Conservation (phyloP, 2,329 filamentous ascomycete species). For the Ambrosiella beaveri region DNA sequence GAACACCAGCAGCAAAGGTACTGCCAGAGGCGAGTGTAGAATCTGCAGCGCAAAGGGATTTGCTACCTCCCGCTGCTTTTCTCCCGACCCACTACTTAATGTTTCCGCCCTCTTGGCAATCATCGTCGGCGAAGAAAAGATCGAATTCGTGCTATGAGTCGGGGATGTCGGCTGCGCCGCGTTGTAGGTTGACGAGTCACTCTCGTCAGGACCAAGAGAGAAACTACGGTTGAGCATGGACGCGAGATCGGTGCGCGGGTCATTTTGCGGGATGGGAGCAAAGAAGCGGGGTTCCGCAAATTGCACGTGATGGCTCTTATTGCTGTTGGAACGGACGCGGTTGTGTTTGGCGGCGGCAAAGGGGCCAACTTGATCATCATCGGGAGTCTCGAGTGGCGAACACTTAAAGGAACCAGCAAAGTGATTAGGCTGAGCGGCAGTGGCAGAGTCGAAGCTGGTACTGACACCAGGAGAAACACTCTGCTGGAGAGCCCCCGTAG, state of each 20-base stretch:
- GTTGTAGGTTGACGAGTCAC: background rate
- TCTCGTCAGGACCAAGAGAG: constrained; percentile 16
- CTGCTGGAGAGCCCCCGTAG: constrained; percentile 3
- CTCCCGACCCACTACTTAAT: background rate
- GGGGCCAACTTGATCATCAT: background rate
- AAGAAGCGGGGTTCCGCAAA: constrained; percentile 41
- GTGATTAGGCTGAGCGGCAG: background rate
- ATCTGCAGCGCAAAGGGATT: constrained; percentile 10
- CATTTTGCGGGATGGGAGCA: constrained; percentile 18
- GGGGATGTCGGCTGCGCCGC: constrained; percentile 2
- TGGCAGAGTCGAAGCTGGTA: background rate
- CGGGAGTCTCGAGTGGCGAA: background rate
- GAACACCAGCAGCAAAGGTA: constrained; percentile 3
- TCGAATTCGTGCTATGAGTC: constrained; percentile 2
- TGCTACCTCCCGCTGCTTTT: background rate
- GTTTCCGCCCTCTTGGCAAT: constrained; percentile 8
- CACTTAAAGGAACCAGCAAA: background rate
- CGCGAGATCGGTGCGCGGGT: constrained; percentile 22
- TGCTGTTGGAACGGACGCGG: background rate
- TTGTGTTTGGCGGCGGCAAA: background rate
- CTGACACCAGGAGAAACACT: background rate
- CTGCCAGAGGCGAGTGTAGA: constrained; percentile 10
- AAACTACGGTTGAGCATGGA: constrained; percentile 23
- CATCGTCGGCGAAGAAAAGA: constrained; percentile 9
- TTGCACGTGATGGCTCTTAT: constrained; percentile 16